Evolutionary conservation across 805 yeast genomes (phyloP).

Genomic region (Saturnispora galanensis): DNA sequence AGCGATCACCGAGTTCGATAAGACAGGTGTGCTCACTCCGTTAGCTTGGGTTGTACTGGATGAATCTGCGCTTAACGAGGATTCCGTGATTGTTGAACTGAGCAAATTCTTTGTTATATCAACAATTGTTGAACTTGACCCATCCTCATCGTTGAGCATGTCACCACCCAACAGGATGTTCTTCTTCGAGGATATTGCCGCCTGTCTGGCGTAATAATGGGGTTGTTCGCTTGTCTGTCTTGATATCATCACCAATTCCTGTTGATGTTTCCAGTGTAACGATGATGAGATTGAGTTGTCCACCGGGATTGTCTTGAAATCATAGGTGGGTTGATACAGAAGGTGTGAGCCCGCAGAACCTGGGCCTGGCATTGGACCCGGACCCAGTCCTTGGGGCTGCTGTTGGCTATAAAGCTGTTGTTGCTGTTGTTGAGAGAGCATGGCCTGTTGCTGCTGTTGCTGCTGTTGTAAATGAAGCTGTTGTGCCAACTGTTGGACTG

Average conservation of each 20-base stretch:
- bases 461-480: conserved; percentile 21
- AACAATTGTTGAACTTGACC: conserved; percentile 25
- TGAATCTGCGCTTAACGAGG: conserved; percentile 13
- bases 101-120: conserved; percentile 32
- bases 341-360: conserved; percentile 17
- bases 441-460: conserved; percentile 19
- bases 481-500: conserved; percentile 19
- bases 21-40: conserved; percentile 31
- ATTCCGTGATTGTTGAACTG: conserved; percentile 4
- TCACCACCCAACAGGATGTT: conserved; percentile 24
- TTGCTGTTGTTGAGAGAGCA: conserved; percentile 15
- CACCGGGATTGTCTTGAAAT: conserved; percentile 19
- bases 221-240: conserved; percentile 52
- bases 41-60: conserved; percentile 17
- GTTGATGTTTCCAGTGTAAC: conserved; percentile 70
- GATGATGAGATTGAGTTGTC: conserved; percentile 31
- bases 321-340: conserved; percentile 14
- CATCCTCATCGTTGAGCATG: conserved; percentile 16
- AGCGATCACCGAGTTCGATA: conserved; percentile 26
- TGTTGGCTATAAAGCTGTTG: conserved; percentile 18
- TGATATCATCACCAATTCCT: conserved; percentile 60
- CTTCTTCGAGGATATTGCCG: conserved; percentile 58
- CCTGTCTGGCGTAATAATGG: conserved; percentile 76
- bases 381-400: conserved; percentile 15
- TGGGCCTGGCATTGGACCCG: conserved; percentile 15